Evolutionary conservation across 1,284 basidiomycete species (phyloP).

Genomic region (Mycena sp.): DNA sequence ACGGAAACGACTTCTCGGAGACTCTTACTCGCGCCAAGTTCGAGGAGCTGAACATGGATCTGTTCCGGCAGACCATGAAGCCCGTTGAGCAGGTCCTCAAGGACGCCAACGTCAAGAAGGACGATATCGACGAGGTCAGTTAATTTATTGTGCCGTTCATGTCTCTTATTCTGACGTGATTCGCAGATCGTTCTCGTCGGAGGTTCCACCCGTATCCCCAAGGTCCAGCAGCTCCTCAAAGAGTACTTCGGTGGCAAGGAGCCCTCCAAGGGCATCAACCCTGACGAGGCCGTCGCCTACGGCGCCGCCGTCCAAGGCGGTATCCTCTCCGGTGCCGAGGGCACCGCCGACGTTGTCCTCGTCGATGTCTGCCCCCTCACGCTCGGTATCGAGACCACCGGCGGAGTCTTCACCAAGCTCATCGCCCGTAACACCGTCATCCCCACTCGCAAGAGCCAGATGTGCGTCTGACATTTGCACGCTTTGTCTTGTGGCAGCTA

Average conservation of each 20-base stretch:
- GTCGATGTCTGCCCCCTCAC: conserved; percentile 96
- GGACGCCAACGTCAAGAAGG: conserved; percentile 98
- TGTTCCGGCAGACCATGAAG: conserved; percentile 99
- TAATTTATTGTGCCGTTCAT: neutral
- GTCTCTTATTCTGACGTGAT: neutral
- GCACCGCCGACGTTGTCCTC: conserved; percentile 87
- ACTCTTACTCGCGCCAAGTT: conserved; percentile 98
- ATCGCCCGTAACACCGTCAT: conserved; percentile 98
- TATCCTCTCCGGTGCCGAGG: conserved; percentile 91
- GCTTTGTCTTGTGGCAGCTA: neutral
- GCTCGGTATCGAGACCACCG: conserved; percentile 98
- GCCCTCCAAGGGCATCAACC: conserved; percentile 93
- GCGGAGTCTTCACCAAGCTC: conserved; percentile 98
- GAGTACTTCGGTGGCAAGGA: conserved; percentile 94
- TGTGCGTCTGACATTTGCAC: conserved; percentile 59
- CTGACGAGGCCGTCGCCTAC: conserved; percentile 95
- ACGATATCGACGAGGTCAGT: conserved; percentile 90
- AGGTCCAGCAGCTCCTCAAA: conserved; percentile 96
- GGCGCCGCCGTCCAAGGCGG: conserved; percentile 98
- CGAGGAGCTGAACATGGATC: conserved; percentile 98
- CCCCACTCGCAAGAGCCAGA: conserved; percentile 97
- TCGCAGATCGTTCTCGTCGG: conserved; percentile 86
- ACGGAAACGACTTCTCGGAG: conserved; percentile 97
- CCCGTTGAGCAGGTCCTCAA: conserved; percentile 99
- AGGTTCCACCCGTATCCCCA: conserved; percentile 98